Conservation (phyloP, 768 basidiomycete genomes). For the Pleurotus platypus region DNA sequence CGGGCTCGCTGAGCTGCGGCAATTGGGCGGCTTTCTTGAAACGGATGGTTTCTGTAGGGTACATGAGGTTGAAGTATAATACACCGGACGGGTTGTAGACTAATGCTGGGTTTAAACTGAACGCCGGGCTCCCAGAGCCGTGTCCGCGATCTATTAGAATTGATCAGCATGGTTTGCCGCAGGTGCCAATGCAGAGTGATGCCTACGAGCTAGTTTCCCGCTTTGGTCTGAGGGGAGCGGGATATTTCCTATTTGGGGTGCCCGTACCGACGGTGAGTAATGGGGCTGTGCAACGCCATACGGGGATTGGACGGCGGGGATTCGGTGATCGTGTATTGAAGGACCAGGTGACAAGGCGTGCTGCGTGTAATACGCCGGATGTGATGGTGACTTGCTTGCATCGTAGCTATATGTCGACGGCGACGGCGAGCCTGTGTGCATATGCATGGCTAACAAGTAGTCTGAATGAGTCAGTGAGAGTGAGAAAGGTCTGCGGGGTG, state of each 20-base stretch:
- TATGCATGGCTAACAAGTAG: not conserved
- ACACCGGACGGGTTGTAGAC: conserved; percentile 15
- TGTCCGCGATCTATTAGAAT: not conserved
- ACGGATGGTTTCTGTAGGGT: conserved; percentile 11
- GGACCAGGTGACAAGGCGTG: conserved; percentile 5
- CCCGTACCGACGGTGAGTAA: not conserved
- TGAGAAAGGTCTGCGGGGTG: not conserved
- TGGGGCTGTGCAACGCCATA: conserved; percentile 2
- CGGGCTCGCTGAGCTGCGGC: conserved; percentile 11
- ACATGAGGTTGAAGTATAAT: conserved; percentile 13
- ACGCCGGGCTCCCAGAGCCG: not conserved
- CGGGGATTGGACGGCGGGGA: not conserved
- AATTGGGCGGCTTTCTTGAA: conserved; percentile 9
- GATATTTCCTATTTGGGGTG: conserved; percentile 7
- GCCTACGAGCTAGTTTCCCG: not conserved
- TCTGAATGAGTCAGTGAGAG: conserved; percentile 4
- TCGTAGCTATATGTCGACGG: conserved; percentile 1
- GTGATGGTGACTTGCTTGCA: conserved; percentile 1
- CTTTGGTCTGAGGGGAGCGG: not conserved
- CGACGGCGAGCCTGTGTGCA: conserved; percentile 6
- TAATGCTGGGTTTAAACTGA: conserved; percentile 12
- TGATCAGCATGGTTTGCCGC: not conserved
- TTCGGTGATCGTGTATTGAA: not conserved
- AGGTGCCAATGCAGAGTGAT: not conserved
- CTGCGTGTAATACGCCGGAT: not conserved